Percentiles rank a stretch among this genome's conserved stretches.
phyloP scores from a whole-genome alignment of 1,139 yeast species.

The Magnusiomyces ingens region DNA sequence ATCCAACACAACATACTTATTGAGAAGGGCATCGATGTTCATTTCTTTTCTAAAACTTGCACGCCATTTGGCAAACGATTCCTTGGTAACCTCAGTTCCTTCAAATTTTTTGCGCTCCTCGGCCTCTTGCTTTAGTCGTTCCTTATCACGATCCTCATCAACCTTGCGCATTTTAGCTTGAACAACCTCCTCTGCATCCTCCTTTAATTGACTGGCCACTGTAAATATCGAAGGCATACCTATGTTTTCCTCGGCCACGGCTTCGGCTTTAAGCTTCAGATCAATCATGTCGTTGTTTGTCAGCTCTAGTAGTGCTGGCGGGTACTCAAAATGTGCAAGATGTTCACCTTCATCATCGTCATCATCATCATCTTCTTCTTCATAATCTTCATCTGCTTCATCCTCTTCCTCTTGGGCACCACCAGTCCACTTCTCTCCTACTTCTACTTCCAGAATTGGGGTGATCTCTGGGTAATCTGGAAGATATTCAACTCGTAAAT shows the following conservation, averaged over 20 bases:
- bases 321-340: conserved; percentile 12
- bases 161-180: conserved; percentile 47
- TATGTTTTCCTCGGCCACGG: conserved; percentile 55
- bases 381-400: conserved; percentile 39
- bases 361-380: conserved; percentile 37
- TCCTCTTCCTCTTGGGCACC: conserved; percentile 31
- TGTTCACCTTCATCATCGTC: conserved; percentile 18
- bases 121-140: conserved; percentile 53
- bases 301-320: conserved; percentile 21
- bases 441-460: conserved; percentile 46
- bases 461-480: conserved; percentile 62
- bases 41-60: conserved; percentile 47
- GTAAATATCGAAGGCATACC: conserved; percentile 90
- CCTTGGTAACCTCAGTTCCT: conserved; percentile 76
- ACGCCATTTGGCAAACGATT: conserved; percentile 69
- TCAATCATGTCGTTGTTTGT: conserved; percentile 32
- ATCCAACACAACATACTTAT: conserved; percentile 44
- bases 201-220: conserved; percentile 67
- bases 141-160: conserved; percentile 54
- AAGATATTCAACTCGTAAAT: conserved; percentile 59
- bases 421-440: conserved; percentile 32
- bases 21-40: conserved; percentile 38
- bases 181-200: conserved; percentile 64
- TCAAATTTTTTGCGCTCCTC: conserved; percentile 65
- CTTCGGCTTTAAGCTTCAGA: conserved; percentile 42